phyloP scores from a whole-genome alignment of 495 filamentous ascomycete genomes.

The Viridothelium virens region DNA sequence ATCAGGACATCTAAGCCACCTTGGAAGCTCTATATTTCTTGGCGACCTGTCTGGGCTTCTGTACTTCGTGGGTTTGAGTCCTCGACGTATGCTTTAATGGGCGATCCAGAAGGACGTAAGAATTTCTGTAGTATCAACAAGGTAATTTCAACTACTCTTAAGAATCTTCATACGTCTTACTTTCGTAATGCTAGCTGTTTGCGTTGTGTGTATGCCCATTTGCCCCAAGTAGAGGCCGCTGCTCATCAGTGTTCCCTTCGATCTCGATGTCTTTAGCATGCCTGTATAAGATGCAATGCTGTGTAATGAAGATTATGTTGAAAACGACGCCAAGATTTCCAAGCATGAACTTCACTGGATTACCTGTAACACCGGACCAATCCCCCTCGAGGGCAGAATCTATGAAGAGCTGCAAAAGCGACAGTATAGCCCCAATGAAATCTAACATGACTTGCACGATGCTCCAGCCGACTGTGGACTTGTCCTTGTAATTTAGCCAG shows the following conservation, averaged over 20 bases:
- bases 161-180: too few species aligned
- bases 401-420: constrained; percentile 69
- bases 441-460: constrained; percentile 84
- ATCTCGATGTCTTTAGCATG: constrained; percentile 14
- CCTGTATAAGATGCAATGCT: constrained; percentile 75
- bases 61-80: too few species aligned
- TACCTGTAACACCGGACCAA: constrained; percentile 85
- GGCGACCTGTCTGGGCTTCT: too few species aligned
- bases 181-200: not conserved
- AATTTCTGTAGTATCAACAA: too few species aligned
- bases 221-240: not conserved
- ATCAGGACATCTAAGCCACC: too few species aligned
- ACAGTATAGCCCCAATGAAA: constrained; percentile 70
- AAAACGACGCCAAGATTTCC: constrained; percentile 80
- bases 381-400: constrained; percentile 78
- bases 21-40: too few species aligned
- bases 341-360: constrained; percentile 82
- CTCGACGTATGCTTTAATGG: too few species aligned
- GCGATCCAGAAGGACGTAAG: too few species aligned
- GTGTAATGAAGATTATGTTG: constrained; percentile 73
- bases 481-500: constrained; percentile 68
- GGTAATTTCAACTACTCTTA: too few species aligned
- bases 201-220: not conserved
- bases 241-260: not conserved
- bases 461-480: constrained; percentile 80